Conservation (phyloP, 2,329 filamentous ascomycete species). For the Fusarium dlaminii region DNA sequence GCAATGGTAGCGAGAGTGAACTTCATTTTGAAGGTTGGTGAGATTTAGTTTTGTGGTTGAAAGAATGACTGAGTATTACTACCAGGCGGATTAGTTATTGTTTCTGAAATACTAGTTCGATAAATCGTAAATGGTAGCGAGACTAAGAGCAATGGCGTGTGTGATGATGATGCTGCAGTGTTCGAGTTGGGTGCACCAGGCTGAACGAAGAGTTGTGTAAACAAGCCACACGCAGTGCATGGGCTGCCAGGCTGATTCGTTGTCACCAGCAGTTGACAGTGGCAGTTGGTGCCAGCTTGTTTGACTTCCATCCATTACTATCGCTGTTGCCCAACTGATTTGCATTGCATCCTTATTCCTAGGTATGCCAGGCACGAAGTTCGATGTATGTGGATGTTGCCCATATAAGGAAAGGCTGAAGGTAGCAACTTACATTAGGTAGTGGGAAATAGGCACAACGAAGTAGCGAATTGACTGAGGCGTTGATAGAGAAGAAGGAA, state of each 20-base stretch:
- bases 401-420: not conserved
- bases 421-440: constrained; percentile 34
- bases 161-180: constrained; percentile 1
- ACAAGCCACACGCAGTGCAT: not conserved
- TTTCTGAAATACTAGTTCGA: not conserved
- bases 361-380: not conserved
- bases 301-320: not conserved
- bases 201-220: not conserved
- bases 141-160: not conserved
- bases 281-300: not conserved
- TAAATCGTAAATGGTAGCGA: not conserved
- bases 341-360: not conserved
- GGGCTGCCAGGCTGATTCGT: not conserved
- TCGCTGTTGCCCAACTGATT: not conserved
- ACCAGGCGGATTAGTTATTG: constrained; percentile 22
- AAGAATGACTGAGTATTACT: constrained; percentile 45
- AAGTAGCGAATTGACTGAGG: constrained; percentile 34
- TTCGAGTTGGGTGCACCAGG: not conserved
- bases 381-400: not conserved
- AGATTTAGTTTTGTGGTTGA: constrained; percentile 18
- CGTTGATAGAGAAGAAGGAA: constrained; percentile 34
- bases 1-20: constrained; percentile 46
- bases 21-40: constrained; percentile 50
- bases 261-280: not conserved
- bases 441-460: constrained; percentile 31